Conservation (phyloP, 345 rosid species). For the Carallia pectinifolia region DNA sequence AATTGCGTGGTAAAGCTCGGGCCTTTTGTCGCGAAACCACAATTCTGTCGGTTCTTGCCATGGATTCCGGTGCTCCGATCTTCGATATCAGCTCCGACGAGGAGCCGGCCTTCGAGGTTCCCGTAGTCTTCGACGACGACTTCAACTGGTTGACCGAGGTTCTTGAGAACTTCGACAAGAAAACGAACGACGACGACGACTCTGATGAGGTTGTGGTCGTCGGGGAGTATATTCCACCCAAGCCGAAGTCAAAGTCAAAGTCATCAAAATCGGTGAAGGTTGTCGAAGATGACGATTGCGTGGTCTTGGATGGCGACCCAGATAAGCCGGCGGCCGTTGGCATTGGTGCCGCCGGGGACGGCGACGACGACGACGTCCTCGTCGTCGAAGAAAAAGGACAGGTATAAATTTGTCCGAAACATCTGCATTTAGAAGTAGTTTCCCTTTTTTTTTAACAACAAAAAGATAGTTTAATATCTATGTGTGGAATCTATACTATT, state of each 20-base stretch:
- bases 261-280: slow-evolving; percentile 11
- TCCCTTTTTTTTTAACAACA: too few species aligned
- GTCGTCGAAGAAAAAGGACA: slow-evolving; percentile 47
- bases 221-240: slow-evolving; percentile 41
- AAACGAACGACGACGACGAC: slow-evolving; percentile 23
- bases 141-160: slow-evolving; percentile 40
- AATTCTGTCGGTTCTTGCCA: not conserved
- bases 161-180: slow-evolving; percentile 24
- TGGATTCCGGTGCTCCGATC: slow-evolving; percentile 19
- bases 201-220: slow-evolving; percentile 52
- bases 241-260: slow-evolving; percentile 26
- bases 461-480: too few species aligned
- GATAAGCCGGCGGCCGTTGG: slow-evolving; percentile 34
- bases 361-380: slow-evolving; percentile 56
- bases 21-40: not conserved
- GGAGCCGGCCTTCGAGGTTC: slow-evolving; percentile 31
- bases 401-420: not conserved
- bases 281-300: slow-evolving; percentile 54
- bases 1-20: slow-evolving; percentile 6
- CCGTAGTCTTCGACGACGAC: slow-evolving; percentile 25
- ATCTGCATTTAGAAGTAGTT: too few species aligned
- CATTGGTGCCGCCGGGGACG: slow-evolving; percentile 17
- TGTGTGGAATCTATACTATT: too few species aligned
- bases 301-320: slow-evolving; percentile 60
- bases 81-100: slow-evolving; percentile 66